Base-by-base conservation (phyloP, 176 grass and related monocot species). In the Phyllostachys edulis region DNA sequence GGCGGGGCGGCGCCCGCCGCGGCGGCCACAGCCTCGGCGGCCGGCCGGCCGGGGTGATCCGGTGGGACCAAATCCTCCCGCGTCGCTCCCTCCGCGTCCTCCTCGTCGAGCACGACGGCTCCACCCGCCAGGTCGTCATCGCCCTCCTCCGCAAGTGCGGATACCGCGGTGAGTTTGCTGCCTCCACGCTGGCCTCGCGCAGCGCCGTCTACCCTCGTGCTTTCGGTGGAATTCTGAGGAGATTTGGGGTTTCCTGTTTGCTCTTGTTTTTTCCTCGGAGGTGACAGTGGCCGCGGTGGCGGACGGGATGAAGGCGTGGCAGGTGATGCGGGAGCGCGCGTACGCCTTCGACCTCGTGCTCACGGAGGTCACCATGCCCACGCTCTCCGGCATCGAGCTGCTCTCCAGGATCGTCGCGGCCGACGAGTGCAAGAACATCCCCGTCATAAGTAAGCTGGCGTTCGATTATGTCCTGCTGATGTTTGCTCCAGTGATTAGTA, bases 91-190 rank as follows among this genome's bases (percentile, higher is more conserved):
- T 99, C 37, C 91, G 88, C 36, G 91, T 99, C 10, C 93, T 99
- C 74, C 90, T 99, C 69, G 93, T 99, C 69, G 96, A 99, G 93
- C 91, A 96, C 73, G 96, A 96, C 81, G 89, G 94, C 87, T 94
- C 91, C 86, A 99, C 96, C 0, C 88, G 93, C 75, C 96, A 99
- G 78, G 88, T 99, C 73, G 93, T 99, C 80, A 88, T 91, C 73
- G 93, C 96, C 57, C 96, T 99, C 29, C 93, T 99, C 83, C 93
- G 96, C 38, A 99, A 99, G 90, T 96, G 91, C 89, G 89, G 89
- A 2, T 99, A 99, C 81, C 93, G 90, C 84, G 96, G 96, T 99
- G 78, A 81, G 77, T 78, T 24, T 60, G 3, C 56, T 24, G 56
- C 8, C 9, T 3, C 56, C 56, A 11, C 56, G 56, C 21, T 60